These are phyloP conservation scores for Botrytis deweyae DNA, from an alignment of 2,329 filamentous ascomycete genomes.

Conservation along the genomic window DNA sequence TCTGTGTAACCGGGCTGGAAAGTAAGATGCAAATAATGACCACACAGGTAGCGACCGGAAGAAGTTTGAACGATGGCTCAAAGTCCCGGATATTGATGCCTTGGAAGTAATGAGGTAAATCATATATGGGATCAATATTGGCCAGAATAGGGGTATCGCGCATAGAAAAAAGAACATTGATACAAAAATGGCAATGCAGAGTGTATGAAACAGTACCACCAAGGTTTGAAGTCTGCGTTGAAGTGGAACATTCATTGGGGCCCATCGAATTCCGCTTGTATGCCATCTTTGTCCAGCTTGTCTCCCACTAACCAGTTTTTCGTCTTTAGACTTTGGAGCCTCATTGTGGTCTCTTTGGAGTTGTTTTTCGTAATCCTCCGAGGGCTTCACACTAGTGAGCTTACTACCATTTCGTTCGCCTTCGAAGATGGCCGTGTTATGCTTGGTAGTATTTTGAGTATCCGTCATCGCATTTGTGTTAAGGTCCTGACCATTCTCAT, in stretches of 20 bases:
- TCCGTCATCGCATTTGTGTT: conserved; percentile 17
- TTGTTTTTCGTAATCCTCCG: conserved; percentile 28
- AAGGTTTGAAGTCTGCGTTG: conserved; percentile 74
- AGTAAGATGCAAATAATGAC: conserved; percentile 90
- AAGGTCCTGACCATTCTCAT: conserved; percentile 19
- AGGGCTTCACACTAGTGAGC: conserved; percentile 34
- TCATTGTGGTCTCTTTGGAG: conserved; percentile 24
- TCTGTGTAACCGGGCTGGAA: conserved; percentile 84
- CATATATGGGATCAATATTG: conserved; percentile 71
- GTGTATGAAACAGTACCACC: conserved; percentile 71
- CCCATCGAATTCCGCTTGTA: conserved; percentile 69
- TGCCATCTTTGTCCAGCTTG: conserved; percentile 40
- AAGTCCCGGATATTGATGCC: conserved; percentile 70
- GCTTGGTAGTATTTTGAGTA: conserved; percentile 11
- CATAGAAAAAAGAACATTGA: conserved; percentile 88
- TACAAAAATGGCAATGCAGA: conserved; percentile 68
- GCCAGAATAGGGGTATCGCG: conserved; percentile 90
- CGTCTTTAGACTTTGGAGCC: conserved; percentile 28
- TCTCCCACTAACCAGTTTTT: conserved; percentile 35
- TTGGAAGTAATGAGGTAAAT: conserved; percentile 81
- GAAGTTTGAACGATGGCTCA: conserved; percentile 72
- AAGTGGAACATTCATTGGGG: conserved; percentile 72
- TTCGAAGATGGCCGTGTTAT: conserved; percentile 30
- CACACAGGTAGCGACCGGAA: conserved; percentile 74
- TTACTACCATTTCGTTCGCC: conserved; percentile 28